Conservation (phyloP, 805 yeast species). For the Yamadazyma akitaensis region DNA sequence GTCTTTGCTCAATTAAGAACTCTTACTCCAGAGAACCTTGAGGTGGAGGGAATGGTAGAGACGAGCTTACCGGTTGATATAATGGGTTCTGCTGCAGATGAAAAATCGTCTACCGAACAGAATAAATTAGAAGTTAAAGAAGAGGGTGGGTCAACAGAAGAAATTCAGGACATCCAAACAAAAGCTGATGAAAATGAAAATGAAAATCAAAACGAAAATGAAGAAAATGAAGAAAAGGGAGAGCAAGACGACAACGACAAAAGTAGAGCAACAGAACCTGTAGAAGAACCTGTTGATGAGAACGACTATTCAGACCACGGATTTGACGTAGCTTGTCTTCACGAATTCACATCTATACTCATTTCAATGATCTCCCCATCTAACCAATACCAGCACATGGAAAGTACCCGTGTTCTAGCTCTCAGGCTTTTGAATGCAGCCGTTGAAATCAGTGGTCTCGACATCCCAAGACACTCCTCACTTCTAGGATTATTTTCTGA, state of each 20-base stretch:
- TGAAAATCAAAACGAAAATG: no score
- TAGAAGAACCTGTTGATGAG: neutral
- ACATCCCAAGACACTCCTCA: conserved; percentile 56
- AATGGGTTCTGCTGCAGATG: conserved; percentile 45
- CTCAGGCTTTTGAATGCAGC: conserved; percentile 71
- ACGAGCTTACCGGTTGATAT: conserved; percentile 52
- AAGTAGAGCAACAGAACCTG: neutral
- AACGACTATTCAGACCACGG: neutral
- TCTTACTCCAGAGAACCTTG: neutral
- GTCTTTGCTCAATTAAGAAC: conserved; percentile 58
- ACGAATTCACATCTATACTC: conserved; percentile 72
- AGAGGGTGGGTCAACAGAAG: neutral
- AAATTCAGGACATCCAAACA: no score
- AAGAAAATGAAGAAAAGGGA: no score
- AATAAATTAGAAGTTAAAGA: neutral
- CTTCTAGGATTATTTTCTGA: conserved; percentile 69
- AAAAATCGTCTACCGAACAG: neutral
- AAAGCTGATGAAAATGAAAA: no score
- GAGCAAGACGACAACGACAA: neutral
- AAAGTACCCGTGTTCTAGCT: conserved; percentile 81
- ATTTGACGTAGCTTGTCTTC: conserved; percentile 71
- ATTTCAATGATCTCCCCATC: conserved; percentile 79
- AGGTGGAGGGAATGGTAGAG: conserved; percentile 45
- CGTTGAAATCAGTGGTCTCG: conserved; percentile 74
- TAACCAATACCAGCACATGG: conserved; percentile 81